Evolutionary conservation across 2,329 filamentous ascomycete genomes (phyloP).

Genomic region (Lachnellula occidentalis): DNA sequence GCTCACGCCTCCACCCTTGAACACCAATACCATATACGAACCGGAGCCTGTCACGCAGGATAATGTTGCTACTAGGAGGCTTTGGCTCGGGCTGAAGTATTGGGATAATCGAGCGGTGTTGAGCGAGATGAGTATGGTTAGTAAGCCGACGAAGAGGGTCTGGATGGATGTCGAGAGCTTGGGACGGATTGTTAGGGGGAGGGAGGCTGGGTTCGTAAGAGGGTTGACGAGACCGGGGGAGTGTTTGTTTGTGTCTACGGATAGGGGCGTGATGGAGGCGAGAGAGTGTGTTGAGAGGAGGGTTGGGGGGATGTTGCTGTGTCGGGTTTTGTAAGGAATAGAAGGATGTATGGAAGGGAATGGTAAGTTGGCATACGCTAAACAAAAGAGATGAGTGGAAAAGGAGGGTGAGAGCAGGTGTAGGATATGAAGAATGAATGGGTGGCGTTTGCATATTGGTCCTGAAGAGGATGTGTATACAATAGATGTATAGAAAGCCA

Average conservation of each 20-base stretch:
- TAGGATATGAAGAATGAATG: slow-evolving; percentile 19
- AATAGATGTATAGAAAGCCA: slow-evolving; percentile 3
- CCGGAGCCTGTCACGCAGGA: slow-evolving; percentile 47
- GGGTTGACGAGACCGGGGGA: slow-evolving; percentile 62
- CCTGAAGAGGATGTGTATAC: slow-evolving; percentile 1
- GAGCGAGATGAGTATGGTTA: slow-evolving; percentile 56
- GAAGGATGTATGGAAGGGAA: neutral
- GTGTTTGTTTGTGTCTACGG: slow-evolving; percentile 63
- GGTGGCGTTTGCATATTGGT: slow-evolving; percentile 10
- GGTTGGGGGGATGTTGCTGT: slow-evolving; percentile 61
- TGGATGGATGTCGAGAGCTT: slow-evolving; percentile 55
- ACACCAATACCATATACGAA: slow-evolving; percentile 41
- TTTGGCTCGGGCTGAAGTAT: slow-evolving; percentile 72
- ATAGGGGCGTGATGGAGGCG: slow-evolving; percentile 61
- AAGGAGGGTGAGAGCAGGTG: slow-evolving; percentile 2
- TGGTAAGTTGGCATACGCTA: neutral
- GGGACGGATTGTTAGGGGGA: slow-evolving; percentile 52
- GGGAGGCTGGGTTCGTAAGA: slow-evolving; percentile 52
- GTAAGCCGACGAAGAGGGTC: slow-evolving; percentile 63
- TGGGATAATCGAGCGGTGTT: slow-evolving; percentile 67
- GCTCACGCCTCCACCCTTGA: slow-evolving; percentile 48
- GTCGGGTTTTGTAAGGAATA: slow-evolving; percentile 46
- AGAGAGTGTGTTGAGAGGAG: slow-evolving; percentile 66
- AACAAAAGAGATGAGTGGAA: neutral
- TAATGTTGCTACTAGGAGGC: slow-evolving; percentile 56